Evolutionary conservation across 768 basidiomycete species (phyloP).

Genomic region (Leccinellum rugosiceps): DNA sequence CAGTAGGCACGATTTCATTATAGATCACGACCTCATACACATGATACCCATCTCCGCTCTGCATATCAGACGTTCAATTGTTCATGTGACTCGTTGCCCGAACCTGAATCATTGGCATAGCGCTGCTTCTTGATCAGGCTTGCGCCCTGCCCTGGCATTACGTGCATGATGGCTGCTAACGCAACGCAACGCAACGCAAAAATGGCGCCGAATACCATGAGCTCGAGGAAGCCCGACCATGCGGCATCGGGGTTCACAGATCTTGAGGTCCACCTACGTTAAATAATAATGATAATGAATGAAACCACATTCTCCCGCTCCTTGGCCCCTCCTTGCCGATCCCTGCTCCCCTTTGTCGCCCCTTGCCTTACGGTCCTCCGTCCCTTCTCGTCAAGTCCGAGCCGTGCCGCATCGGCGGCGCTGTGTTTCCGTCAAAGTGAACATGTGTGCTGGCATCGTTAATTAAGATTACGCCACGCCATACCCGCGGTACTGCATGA

Average conservation of each 20-base stretch:
- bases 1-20: slow-evolving; percentile 5
- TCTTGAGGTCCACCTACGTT: not conserved
- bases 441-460: not conserved
- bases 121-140: not conserved
- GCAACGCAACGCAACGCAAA: not conserved
- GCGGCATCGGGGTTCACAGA: not conserved
- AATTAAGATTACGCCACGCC: not conserved
- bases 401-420: not conserved
- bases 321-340: not conserved
- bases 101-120: not conserved
- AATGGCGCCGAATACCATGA: not conserved
- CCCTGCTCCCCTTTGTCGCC: not conserved
- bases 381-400: not conserved
- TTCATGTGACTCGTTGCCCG: not conserved
- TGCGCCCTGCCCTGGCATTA: not conserved
- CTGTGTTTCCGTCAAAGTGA: not conserved
- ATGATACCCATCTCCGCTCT: not conserved
- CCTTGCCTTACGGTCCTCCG: not conserved
- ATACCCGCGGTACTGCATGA: not conserved
- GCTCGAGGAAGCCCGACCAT: slow-evolving; percentile 6
- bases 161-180: not conserved
- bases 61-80: not conserved
- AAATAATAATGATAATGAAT: not conserved
- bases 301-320: not conserved
- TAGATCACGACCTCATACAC: not conserved